phyloP scores from a whole-genome alignment of 2,329 filamentous ascomycete species.

The Diaporthe longicolla region DNA sequence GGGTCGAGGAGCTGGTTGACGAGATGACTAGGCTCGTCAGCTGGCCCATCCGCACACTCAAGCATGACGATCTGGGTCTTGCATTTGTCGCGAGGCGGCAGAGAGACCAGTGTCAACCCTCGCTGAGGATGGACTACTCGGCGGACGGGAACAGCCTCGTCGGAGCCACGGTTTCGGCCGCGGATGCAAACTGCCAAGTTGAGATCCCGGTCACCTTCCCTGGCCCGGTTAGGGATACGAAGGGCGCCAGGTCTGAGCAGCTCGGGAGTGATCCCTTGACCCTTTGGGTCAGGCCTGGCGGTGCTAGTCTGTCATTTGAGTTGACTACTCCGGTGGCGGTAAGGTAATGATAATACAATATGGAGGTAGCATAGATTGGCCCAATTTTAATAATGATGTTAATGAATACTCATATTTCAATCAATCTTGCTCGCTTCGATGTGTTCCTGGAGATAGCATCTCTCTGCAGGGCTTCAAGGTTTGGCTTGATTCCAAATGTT shows the following conservation, averaged over 20 bases:
- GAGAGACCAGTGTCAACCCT: conserved; percentile 7
- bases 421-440: too few species aligned
- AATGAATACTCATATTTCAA: too few species aligned
- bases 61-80: not conserved
- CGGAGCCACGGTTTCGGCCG: not conserved
- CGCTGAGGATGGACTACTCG: conserved; percentile 25
- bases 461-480: too few species aligned
- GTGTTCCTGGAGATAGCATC: too few species aligned
- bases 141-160: not conserved
- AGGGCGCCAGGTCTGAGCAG: conserved; percentile 21
- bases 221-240: conserved; percentile 11
- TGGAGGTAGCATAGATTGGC: not conserved
- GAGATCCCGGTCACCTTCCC: conserved; percentile 15
- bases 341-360: not conserved
- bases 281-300: not conserved
- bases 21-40: conserved; percentile 22
- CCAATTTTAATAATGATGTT: not conserved
- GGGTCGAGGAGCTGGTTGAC: conserved; percentile 23
- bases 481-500: too few species aligned
- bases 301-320: conserved; percentile 10
- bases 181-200: conserved; percentile 13
- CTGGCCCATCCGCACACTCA: conserved; percentile 24
- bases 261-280: conserved; percentile 8
- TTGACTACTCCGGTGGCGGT: conserved; percentile 10
- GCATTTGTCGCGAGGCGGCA: conserved; percentile 13